Base-by-base conservation (phyloP, 2,329 filamentous ascomycete genomes). In the Ascochyta fabae region DNA sequence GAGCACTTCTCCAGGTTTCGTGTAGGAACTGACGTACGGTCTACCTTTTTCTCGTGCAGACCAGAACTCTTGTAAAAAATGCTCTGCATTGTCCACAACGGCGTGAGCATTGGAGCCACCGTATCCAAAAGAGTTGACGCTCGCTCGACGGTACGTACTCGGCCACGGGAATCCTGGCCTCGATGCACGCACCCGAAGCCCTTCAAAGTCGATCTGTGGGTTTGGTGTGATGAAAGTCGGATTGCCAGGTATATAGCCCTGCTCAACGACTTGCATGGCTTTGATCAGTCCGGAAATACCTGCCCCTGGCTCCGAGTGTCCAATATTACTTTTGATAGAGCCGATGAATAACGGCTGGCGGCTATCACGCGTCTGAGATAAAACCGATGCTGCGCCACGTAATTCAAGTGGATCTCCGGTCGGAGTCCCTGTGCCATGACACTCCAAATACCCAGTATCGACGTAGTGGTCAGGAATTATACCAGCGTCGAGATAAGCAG, bases 231-330 rank as follows among this genome's bases (percentile, higher is more conserved):
- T 19, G 40, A 64, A 65, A 34, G 50, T 53, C 4, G 59, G 59
- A 29, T 75, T 70, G 1, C 64, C 64, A 1, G 74, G 71, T 3
- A 78, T 67, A 0, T 58, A 60, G 3, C 65, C 65, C 43, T 77
- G 63, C 56, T 79, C 72, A 4, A 82, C 60, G 1, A 74, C 72
- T n/a, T 80, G 56, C 0, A 72, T 64, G 6, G 73, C 70, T 34
- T 78, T 78, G 23, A 78, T 66, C 7, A 79, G 39, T 19, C 71
- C 70, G n/a, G 71, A 71, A 4, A 78, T 58, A 10, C 75, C 76
- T 19, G 71, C 71, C 4, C 73, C 70, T 8, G 71, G 75, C 64
- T 80, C 75, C 2, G 74, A 68, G 56, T 80, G 78, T 5, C 78
- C 78, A 43, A 79, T 71, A 27, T 79, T 76, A 70, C 65, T 78